Evolutionary conservation across 805 yeast genomes (phyloP).

Genomic region (Saccharomycopsis sp.): DNA sequence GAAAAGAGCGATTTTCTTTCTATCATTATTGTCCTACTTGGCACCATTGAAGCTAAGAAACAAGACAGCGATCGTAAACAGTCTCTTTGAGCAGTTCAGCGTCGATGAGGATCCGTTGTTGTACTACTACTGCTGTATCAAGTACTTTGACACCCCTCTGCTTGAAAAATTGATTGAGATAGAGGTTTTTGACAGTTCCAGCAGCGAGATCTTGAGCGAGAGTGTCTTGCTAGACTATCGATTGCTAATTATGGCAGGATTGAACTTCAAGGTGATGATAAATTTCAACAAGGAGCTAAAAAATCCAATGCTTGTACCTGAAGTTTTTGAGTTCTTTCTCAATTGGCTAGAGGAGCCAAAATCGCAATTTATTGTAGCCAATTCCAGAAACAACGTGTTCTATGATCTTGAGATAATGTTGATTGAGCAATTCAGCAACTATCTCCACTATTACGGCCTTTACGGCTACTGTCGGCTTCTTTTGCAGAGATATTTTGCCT

Average conservation of each 20-base stretch:
- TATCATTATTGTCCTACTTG: slow-evolving; percentile 15
- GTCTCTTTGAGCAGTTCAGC: slow-evolving; percentile 24
- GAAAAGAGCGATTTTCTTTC: slow-evolving; percentile 18
- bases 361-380: background rate
- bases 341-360: slow-evolving; percentile 6
- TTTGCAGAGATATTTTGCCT: background rate
- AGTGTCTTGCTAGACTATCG: slow-evolving; percentile 1
- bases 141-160: slow-evolving; percentile 2
- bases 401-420: slow-evolving; percentile 7
- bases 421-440: background rate
- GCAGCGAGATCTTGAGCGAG: background rate
- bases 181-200: background rate
- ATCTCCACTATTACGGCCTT: background rate
- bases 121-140: slow-evolving; percentile 6
- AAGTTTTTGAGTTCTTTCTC: slow-evolving; percentile 4
- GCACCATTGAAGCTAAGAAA: slow-evolving; percentile 10
- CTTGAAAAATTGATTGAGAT: background rate
- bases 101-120: slow-evolving; percentile 29
- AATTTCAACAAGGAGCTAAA: slow-evolving; percentile 1
- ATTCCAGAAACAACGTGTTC: background rate
- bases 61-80: slow-evolving; percentile 10
- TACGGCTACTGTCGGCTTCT: background rate
- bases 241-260: slow-evolving; percentile 2
- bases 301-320: slow-evolving; percentile 2
- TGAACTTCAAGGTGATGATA: slow-evolving; percentile 9